A percentile compares a stretch with the other conserved stretches of the same genome.
phyloP scores from a whole-genome alignment of 306 rosid genomes.

The Hippophae gyantsensis region DNA sequence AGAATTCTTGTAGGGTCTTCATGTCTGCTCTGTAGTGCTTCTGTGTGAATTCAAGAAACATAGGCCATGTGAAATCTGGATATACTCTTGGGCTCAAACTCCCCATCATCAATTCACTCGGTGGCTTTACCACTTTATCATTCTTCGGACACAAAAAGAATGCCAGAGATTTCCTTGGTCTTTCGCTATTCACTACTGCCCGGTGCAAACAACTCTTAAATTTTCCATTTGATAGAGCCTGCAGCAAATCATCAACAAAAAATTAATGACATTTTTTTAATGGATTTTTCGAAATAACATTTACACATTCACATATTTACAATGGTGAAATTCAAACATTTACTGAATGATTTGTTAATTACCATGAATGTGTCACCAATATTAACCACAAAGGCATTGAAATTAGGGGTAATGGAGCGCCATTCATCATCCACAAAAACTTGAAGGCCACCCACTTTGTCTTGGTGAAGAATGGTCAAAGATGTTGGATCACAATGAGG shows the following conservation, averaged over 20 bases:
- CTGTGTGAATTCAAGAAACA: constrained; percentile 74
- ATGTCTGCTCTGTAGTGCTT: constrained; percentile 85
- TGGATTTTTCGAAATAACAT: too few relatives aligned
- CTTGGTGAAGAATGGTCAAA: constrained; percentile 85
- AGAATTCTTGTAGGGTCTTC: constrained; percentile 68
- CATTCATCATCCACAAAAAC: constrained; percentile 78
- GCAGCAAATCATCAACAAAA: constrained; percentile 14
- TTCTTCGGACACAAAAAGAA: constrained; percentile 59
- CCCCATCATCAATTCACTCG: constrained; percentile 35
- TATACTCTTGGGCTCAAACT: constrained; percentile 40
- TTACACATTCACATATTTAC: too few relatives aligned
- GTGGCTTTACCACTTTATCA: constrained; percentile 55
- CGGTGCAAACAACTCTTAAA: constrained; percentile 82
- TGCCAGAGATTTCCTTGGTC: constrained; percentile 62
- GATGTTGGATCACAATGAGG: constrained; percentile 99
- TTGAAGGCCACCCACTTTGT: constrained; percentile 83
- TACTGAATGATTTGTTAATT: not conserved
- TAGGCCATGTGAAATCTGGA: constrained; percentile 97
- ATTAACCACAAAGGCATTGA: constrained; percentile 79
- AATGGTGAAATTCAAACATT: too few relatives aligned
- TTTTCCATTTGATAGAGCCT: constrained; percentile 82
- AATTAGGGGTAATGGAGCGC: constrained; percentile 67
- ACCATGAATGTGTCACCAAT: constrained; percentile 99
- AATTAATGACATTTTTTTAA: too few relatives aligned
- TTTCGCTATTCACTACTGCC: constrained; percentile 55